phyloP scores from a whole-genome alignment of 352 stramenopile genomes.

The Globisporangium viniferum region DNA sequence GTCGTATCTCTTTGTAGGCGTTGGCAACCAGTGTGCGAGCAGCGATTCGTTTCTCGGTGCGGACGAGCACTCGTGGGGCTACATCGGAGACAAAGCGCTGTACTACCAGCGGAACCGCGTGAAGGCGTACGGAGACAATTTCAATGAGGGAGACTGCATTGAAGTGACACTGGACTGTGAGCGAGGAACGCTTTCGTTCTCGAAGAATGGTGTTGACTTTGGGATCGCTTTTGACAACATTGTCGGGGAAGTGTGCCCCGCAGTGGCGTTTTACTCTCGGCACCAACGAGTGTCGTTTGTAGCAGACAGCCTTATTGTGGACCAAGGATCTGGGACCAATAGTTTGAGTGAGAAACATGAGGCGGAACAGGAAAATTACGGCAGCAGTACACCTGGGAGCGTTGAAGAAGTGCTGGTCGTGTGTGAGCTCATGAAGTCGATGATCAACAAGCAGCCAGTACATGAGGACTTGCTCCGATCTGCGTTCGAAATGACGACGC shows the following conservation, averaged over 20 bases:
- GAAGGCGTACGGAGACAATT: constrained; percentile 84
- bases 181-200: constrained; percentile 79
- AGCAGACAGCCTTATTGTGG: constrained; percentile 14
- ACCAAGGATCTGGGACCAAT: background rate
- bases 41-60: constrained; percentile 96
- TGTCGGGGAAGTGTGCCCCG: constrained; percentile 86
- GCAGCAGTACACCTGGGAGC: constrained; percentile 11
- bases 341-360: too few relatives aligned
- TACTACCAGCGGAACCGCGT: constrained; percentile 97
- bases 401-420: constrained; percentile 58
- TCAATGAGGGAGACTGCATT: constrained; percentile 85
- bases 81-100: constrained; percentile 98
- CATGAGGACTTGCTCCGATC: constrained; percentile 23
- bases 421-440: constrained; percentile 55
- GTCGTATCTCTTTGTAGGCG: constrained; percentile 96
- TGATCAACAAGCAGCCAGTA: constrained; percentile 29
- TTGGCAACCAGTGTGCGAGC: constrained; percentile 90
- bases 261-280: constrained; percentile 91
- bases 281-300: constrained; percentile 78
- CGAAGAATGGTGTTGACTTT: constrained; percentile 85
- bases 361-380: background rate
- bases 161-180: constrained; percentile 84
- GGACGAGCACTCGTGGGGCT: constrained; percentile 97
- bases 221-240: constrained; percentile 92
- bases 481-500: constrained; percentile 49